Conservation (phyloP, 2,329 filamentous ascomycete genomes). For the Phaeophleospora eucalypticola region DNA sequence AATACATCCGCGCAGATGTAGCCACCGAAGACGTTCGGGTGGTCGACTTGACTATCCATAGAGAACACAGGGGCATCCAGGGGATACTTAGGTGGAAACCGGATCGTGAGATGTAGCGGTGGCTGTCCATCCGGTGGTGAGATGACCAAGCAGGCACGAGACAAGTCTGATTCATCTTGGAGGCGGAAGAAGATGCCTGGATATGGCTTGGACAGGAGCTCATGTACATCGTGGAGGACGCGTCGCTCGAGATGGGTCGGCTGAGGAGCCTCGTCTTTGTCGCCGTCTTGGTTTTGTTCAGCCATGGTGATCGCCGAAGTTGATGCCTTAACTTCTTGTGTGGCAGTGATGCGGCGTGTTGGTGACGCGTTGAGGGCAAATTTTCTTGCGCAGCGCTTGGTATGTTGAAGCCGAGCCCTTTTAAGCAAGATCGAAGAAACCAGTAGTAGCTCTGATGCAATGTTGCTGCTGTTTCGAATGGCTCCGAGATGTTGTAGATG, state of each 20-base stretch:
- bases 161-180: conserved; percentile 13
- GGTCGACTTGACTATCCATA: conserved; percentile 16
- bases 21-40: conserved; percentile 23
- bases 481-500: too few relatives aligned
- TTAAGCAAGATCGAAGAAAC: too few relatives aligned
- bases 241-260: conserved; percentile 13
- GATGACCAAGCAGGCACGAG: conserved; percentile 19
- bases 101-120: conserved; percentile 19
- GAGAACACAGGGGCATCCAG: conserved; percentile 16
- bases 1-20: conserved; percentile 24
- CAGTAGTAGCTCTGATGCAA: too few relatives aligned
- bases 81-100: conserved; percentile 16
- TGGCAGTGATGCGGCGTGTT: neutral
- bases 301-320: too few relatives aligned
- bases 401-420: too few relatives aligned
- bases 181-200: conserved; percentile 21
- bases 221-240: conserved; percentile 20
- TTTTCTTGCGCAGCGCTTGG: too few relatives aligned
- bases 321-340: too few relatives aligned
- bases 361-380: too few relatives aligned
- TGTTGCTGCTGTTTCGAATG: too few relatives aligned
- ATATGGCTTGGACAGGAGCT: conserved; percentile 20
- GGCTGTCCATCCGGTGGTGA: conserved; percentile 10
- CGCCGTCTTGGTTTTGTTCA: too few relatives aligned
- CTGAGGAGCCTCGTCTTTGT: too few relatives aligned